These are phyloP conservation scores for Macrophomina phaseolina DNA, from an alignment of 2,329 filamentous ascomycete species.

Conservation along the genomic window DNA sequence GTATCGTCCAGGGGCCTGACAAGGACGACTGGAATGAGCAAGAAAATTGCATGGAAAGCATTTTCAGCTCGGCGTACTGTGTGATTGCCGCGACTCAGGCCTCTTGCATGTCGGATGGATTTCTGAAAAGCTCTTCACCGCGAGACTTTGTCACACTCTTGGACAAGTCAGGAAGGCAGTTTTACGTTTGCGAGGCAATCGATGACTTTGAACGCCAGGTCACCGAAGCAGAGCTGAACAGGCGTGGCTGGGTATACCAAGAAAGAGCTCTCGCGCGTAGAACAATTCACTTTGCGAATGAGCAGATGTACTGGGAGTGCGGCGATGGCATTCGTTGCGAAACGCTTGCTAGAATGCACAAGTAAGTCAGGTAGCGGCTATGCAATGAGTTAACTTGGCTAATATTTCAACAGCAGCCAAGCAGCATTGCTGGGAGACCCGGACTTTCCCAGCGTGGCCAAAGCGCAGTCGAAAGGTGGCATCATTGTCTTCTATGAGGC, in stretches of 20 bases:
- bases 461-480: neutral
- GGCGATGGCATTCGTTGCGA: slow-evolving; percentile 33
- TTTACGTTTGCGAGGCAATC: slow-evolving; percentile 33
- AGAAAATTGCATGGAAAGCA: slow-evolving; percentile 23
- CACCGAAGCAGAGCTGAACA: slow-evolving; percentile 30
- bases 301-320: slow-evolving; percentile 40
- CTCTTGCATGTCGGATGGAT: neutral
- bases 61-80: slow-evolving; percentile 24
- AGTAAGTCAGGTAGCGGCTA: slow-evolving; percentile 31
- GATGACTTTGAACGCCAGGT: slow-evolving; percentile 37
- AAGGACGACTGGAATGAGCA: slow-evolving; percentile 12
- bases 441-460: neutral
- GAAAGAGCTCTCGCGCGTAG: slow-evolving; percentile 36
- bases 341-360: slow-evolving; percentile 31
- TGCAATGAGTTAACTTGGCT: neutral
- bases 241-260: slow-evolving; percentile 38
- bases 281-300: slow-evolving; percentile 37
- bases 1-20: slow-evolving; percentile 30
- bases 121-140: neutral
- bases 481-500: neutral
- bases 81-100: slow-evolving; percentile 27
- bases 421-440: neutral
- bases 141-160: neutral
- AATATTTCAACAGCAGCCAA: neutral
- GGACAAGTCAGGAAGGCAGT: neutral